phyloP scores from a whole-genome alignment of 768 basidiomycete genomes.

The Phanerodontia chrysosporium region DNA sequence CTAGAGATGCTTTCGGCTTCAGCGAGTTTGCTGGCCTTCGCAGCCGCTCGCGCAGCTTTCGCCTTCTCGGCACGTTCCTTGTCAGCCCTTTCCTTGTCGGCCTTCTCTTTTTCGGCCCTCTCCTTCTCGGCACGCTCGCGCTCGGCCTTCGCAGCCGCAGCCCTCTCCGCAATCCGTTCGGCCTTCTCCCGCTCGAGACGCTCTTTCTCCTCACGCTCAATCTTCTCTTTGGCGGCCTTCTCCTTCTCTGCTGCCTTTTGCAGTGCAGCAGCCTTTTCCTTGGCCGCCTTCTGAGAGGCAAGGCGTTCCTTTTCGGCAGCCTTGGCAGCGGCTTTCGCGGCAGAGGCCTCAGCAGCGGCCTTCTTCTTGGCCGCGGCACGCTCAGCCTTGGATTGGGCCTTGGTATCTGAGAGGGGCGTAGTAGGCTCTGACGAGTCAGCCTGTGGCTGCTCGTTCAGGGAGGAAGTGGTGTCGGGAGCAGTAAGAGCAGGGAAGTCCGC shows the following conservation, averaged over 20 bases:
- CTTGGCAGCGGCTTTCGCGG: conserved; percentile 49
- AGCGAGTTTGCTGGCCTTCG: background rate
- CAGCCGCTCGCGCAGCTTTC: conserved; percentile 18
- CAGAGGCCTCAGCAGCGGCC: conserved; percentile 55
- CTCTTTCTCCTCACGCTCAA: conserved; percentile 35
- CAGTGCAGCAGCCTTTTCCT: conserved; percentile 39
- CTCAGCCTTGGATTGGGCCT: conserved; percentile 52
- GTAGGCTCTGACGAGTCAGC: conserved; percentile 23
- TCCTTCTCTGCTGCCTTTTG: conserved; percentile 37
- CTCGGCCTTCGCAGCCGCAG: background rate
- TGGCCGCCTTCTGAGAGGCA: conserved; percentile 49
- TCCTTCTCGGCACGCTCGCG: conserved; percentile 33
- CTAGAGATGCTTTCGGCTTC: conserved; percentile 1
- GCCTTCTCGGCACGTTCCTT: conserved; percentile 26
- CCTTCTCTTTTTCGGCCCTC: conserved; percentile 32
- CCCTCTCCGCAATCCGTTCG: conserved; percentile 12
- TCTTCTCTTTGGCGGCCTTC: conserved; percentile 32
- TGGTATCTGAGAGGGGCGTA: conserved; percentile 31
- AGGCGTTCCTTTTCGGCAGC: conserved; percentile 52
- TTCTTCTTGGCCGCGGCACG: conserved; percentile 65
- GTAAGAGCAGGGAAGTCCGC: conserved; percentile 76
- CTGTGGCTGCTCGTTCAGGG: conserved; percentile 23
- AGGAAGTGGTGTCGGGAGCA: conserved; percentile 27
- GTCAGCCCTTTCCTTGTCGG: conserved; percentile 36
- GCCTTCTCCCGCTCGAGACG: conserved; percentile 25